These are phyloP conservation scores for Acer negundo DNA, from an alignment of 345 rosid species.

Conservation along the genomic window DNA sequence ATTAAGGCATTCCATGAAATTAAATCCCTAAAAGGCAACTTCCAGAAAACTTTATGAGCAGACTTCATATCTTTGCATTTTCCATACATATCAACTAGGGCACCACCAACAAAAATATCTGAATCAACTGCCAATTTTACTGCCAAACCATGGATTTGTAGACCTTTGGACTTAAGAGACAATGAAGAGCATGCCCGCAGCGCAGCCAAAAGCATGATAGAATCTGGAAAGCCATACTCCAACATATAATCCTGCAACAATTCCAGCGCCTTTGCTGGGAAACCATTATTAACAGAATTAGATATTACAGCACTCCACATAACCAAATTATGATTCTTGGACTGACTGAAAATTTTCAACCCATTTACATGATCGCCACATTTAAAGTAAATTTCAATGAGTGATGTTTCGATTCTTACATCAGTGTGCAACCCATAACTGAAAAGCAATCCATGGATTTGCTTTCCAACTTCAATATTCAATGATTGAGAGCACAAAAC, in stretches of 20 bases:
- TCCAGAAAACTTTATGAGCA: conserved; percentile 32
- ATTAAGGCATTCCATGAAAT: conserved; percentile 50
- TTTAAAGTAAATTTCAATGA: conserved; percentile 47
- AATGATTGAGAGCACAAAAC: conserved; percentile 35
- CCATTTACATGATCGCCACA: conserved; percentile 39
- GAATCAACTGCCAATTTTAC: conserved; percentile 32
- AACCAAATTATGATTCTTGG: conserved; percentile 29
- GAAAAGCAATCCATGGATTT: conserved; percentile 37
- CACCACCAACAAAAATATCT: conserved; percentile 42
- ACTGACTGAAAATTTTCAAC: conserved; percentile 34
- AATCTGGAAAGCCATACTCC: conserved; percentile 38
- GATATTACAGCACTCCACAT: conserved; percentile 48
- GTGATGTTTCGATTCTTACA: conserved; percentile 38
- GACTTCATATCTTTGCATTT: conserved; percentile 39
- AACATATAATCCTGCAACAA: conserved; percentile 34
- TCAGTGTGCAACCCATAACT: conserved; percentile 38
- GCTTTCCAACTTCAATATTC: conserved; percentile 31
- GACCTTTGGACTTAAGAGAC: conserved; percentile 33
- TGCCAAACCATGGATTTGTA: conserved; percentile 42
- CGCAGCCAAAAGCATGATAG: conserved; percentile 37
- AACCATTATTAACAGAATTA: conserved; percentile 32
- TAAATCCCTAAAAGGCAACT: conserved; percentile 38
- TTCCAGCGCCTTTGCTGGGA: conserved; percentile 32
- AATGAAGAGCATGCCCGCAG: conserved; percentile 46
- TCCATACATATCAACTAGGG: conserved; percentile 50